phyloP scores from a whole-genome alignment of 768 basidiomycete species.

The Suillus subluteus region DNA sequence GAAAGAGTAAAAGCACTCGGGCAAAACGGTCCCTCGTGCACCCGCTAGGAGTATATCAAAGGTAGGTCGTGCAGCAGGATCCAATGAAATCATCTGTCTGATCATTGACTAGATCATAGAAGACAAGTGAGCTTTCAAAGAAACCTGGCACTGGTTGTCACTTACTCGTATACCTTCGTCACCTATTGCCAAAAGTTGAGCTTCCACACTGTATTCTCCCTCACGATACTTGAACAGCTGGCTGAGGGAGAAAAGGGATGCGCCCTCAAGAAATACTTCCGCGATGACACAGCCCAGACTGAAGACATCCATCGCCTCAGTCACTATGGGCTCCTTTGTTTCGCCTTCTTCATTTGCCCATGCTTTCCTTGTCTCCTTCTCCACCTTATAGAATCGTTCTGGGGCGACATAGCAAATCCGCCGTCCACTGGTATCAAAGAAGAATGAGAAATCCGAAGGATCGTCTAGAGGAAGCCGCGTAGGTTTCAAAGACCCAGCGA shows the following conservation, averaged over 20 bases:
- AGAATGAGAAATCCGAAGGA: slow-evolving; percentile 97
- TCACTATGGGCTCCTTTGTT: slow-evolving; percentile 79
- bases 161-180: slow-evolving; percentile 82
- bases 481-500: slow-evolving; percentile 90
- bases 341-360: slow-evolving; percentile 51
- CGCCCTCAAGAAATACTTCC: slow-evolving; percentile 94
- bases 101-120: slow-evolving; percentile 69
- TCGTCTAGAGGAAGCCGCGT: slow-evolving; percentile 95
- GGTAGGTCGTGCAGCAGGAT: slow-evolving; percentile 75
- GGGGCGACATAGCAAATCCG: slow-evolving; percentile 97
- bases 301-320: slow-evolving; percentile 98
- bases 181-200: slow-evolving; percentile 72
- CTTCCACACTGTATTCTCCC: slow-evolving; percentile 79
- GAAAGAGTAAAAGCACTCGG: slow-evolving; percentile 94
- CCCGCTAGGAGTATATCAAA: slow-evolving; percentile 80
- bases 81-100: slow-evolving; percentile 86
- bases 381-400: slow-evolving; percentile 89
- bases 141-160: slow-evolving; percentile 21
- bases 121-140: slow-evolving; percentile 25
- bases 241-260: slow-evolving; percentile 89
- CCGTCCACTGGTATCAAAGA: slow-evolving; percentile 93
- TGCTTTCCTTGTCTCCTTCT: slow-evolving; percentile 70
- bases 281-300: slow-evolving; percentile 94
- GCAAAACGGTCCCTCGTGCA: slow-evolving; percentile 80
- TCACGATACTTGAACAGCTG: slow-evolving; percentile 94